Conservation (phyloP, 164 flowering plant genomes). For the Piper longum region DNA sequence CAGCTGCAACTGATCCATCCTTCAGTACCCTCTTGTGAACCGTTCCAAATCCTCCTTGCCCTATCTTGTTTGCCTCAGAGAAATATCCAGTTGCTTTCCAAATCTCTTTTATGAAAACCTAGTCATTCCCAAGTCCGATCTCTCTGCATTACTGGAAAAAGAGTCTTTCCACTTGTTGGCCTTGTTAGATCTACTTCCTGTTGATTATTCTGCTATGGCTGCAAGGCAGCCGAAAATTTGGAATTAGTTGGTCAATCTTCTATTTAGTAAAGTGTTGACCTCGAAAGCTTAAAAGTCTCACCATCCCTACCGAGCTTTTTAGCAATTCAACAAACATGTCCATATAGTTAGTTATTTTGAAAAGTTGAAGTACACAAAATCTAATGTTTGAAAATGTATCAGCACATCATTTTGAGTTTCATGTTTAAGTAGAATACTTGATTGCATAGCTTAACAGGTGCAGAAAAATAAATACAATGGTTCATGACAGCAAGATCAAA, state of each 20-base stretch:
- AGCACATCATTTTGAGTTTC: background rate
- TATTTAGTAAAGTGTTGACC: background rate
- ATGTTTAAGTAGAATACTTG: background rate
- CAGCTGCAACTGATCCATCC: constrained; percentile 50
- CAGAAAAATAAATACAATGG: background rate
- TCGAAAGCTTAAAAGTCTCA: background rate
- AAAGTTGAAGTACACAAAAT: background rate
- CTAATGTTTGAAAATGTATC: background rate
- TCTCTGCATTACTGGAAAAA: constrained; percentile 12
- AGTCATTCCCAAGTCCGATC: constrained; percentile 13
- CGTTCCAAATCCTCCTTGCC: constrained; percentile 53
- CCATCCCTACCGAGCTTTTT: background rate
- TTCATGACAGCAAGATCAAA: background rate
- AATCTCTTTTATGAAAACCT: constrained; percentile 36
- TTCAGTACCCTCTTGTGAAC: constrained; percentile 50
- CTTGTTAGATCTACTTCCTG: constrained; percentile 19
- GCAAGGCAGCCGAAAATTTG: constrained; percentile 5
- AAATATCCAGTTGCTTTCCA: constrained; percentile 43
- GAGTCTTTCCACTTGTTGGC: constrained; percentile 17
- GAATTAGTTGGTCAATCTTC: background rate
- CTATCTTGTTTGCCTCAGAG: constrained; percentile 36
- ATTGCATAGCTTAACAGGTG: background rate
- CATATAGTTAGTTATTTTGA: background rate
- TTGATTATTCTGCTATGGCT: constrained; percentile 27
- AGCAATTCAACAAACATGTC: background rate